These are phyloP conservation scores for Pinguiococcus pyrenoidosus DNA, from an alignment of 108 stramenopile species.

Conservation along the genomic window DNA sequence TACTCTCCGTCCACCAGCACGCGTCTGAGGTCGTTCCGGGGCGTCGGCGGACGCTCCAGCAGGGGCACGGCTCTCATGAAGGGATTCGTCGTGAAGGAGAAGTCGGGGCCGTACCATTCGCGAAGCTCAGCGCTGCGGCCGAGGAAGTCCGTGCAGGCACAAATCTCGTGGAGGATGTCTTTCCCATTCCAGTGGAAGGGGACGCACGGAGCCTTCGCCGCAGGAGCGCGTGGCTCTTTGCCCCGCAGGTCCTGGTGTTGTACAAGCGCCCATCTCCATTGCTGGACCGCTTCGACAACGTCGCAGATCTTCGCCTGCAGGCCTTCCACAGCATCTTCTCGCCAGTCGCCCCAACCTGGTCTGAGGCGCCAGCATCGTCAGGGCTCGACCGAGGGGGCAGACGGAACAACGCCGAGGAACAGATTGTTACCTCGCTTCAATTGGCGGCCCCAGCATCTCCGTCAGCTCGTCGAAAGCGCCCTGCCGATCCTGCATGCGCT, in stretches of 20 bases:
- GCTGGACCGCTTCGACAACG: constrained; percentile 10
- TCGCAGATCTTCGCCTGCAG: constrained; percentile 8
- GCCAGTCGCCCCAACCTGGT: constrained; percentile 14
- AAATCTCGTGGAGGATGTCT: not conserved
- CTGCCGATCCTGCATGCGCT: no score
- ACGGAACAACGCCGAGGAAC: no score
- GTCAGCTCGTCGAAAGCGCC: constrained; percentile 14
- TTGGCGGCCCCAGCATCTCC: not conserved
- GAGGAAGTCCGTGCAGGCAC: constrained; percentile 3
- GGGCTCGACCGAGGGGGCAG: no score
- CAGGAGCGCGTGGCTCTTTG: not conserved
- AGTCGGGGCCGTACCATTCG: constrained; percentile 13
- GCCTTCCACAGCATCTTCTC: not conserved
- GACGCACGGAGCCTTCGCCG: not conserved
- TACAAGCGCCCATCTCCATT: not conserved
- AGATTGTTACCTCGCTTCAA: no score
- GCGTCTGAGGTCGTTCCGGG: constrained; percentile 1
- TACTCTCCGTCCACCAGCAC: constrained; percentile 8
- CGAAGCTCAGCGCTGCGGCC: constrained; percentile 3
- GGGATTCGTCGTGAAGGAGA: constrained; percentile 6
- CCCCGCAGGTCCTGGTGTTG: not conserved
- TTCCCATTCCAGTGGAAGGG: constrained; percentile 12
- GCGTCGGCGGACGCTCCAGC: constrained; percentile 10
- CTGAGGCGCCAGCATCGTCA: constrained; percentile 6
- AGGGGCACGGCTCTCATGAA: constrained; percentile 5